Conservation (phyloP, 2,329 filamentous ascomycete species). For the Trichoderma sp. region DNA sequence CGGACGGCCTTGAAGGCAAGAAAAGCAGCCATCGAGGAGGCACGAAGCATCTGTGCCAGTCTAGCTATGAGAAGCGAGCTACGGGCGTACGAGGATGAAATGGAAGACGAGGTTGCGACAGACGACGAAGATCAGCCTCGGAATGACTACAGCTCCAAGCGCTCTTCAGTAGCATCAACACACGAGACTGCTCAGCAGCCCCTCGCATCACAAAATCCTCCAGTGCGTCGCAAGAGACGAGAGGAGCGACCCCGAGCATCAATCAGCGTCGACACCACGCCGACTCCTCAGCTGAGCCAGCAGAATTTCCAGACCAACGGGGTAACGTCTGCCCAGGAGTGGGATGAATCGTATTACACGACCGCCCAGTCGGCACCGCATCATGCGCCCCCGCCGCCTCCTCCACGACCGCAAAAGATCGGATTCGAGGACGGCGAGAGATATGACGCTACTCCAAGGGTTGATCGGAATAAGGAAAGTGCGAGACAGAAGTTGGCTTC, state of each 20-base stretch:
- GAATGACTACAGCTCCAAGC: constrained; percentile 19
- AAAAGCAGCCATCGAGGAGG: constrained; percentile 51
- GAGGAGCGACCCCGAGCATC: constrained; percentile 27
- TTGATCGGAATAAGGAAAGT: constrained; percentile 31
- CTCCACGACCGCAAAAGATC: constrained; percentile 39
- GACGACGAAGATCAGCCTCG: constrained; percentile 33
- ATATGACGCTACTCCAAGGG: constrained; percentile 31
- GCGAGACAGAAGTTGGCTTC: constrained; percentile 35
- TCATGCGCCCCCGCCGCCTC: constrained; percentile 36
- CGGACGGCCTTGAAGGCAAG: constrained; percentile 47
- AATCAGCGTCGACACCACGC: constrained; percentile 17
- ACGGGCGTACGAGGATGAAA: constrained; percentile 38
- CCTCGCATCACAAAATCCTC: constrained; percentile 25
- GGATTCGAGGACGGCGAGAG: constrained; percentile 36
- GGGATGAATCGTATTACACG: constrained; percentile 32
- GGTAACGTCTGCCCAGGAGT: constrained; percentile 28
- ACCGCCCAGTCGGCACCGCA: constrained; percentile 24
- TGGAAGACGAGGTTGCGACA: constrained; percentile 30
- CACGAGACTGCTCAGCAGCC: constrained; percentile 20
- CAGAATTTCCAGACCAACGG: constrained; percentile 22
- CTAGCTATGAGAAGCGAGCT: constrained; percentile 54
- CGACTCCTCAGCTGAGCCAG: constrained; percentile 25
- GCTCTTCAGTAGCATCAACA: constrained; percentile 21
- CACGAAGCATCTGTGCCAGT: constrained; percentile 48
- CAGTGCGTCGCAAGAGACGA: constrained; percentile 24